phyloP scores from a whole-genome alignment of 2,329 filamentous ascomycete genomes.

The Talaromyces sp. region DNA sequence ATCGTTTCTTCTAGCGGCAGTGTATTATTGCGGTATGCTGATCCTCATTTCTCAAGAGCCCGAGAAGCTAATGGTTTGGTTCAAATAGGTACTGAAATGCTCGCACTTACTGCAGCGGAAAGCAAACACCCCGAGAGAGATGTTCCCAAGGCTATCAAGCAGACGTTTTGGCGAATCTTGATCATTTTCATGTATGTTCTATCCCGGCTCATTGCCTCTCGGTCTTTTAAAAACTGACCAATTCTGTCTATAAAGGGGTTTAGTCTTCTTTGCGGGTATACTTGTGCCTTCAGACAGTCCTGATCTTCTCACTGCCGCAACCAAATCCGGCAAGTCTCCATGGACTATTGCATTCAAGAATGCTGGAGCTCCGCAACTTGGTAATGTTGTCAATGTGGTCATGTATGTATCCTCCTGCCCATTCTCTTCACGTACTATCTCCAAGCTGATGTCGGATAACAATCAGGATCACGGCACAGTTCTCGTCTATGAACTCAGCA shows the following conservation, averaged over 20 bases:
- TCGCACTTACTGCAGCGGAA: conserved; percentile 43
- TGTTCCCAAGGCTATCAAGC: conserved; percentile 49
- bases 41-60: not conserved
- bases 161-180: conserved; percentile 9
- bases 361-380: conserved; percentile 5
- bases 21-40: conserved; percentile 27
- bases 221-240: not conserved
- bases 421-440: not conserved
- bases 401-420: not conserved
- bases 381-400: conserved; percentile 3
- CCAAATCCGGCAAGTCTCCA: conserved; percentile 11
- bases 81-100: conserved; percentile 31
- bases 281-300: conserved; percentile 10
- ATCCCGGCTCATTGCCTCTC: not conserved
- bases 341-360: conserved; percentile 10
- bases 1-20: conserved; percentile 36
- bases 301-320: conserved; percentile 8
- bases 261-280: conserved; percentile 9
- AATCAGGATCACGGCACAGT: conserved; percentile 13
- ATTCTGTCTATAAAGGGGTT: not conserved
- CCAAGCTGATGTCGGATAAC: not conserved
- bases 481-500: conserved; percentile 12
- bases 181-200: conserved; percentile 2
- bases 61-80: not conserved
- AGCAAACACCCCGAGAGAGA: conserved; percentile 63